Base-by-base conservation (phyloP, 768 basidiomycete genomes). In the Xerocomellus amylosporus region DNA sequence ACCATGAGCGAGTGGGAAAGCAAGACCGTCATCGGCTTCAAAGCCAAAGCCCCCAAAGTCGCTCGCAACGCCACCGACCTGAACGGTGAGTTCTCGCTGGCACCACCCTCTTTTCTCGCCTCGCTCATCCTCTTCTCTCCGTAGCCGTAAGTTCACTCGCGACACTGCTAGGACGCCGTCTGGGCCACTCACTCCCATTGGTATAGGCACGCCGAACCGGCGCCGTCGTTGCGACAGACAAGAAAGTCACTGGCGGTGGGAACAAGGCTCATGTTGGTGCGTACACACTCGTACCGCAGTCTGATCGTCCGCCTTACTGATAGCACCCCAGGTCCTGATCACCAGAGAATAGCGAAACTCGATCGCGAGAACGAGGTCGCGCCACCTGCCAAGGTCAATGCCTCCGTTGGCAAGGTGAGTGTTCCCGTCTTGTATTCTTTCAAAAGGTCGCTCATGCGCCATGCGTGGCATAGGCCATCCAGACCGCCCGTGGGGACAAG, bases 331-430 rank as follows among this genome's bases (percentile, higher is more conserved):
- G 92, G 90, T 34, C 90, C 91, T 59, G 94, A 98, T 74, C 93
- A 96, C 75, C 91, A 93, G 68, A 84, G 84, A 52, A 94, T 95
- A 68, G 93, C 90, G 24, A 95, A 95, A 67, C 86, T 98, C 40
- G 94, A 95, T 72, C 84, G 91, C 41, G 93, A 97, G 63, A 95
- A 98, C 70, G 94, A 96, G 66, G 93, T 96, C 22, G 92, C 93
- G 9, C 93, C 94, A 8, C 95, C 95, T 44, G 61, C 88, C 49
- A 96, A 93, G 74, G 75, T 98, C 59, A 69, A 78, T 2, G 77
- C 85, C 9, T 78, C 77, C 22, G 90, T 90, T 57, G 89, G 90
- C 59, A 85, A 85, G 71, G 90, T 88, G 66, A 40, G 80, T 71
- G 1, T 36, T 3, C 19, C 4, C 19, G 43, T 20, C 20, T 19